A percentile compares a stretch with the other conserved stretches of the same genome.
Evolutionary conservation across 2,329 filamentous ascomycete genomes (phyloP).

Genomic region (Dothistroma pini): DNA sequence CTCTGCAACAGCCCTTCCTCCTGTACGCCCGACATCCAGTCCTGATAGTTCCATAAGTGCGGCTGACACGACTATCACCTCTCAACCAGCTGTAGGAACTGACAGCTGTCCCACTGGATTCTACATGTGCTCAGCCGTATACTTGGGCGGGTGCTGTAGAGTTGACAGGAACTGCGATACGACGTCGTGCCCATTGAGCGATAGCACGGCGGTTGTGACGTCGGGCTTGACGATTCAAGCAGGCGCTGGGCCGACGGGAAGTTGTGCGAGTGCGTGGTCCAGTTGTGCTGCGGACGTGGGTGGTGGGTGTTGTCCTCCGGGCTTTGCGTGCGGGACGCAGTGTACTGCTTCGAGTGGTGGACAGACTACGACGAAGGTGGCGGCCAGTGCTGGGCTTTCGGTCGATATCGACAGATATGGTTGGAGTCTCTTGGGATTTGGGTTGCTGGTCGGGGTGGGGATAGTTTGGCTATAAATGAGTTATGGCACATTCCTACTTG

Average conservation of each 20-base stretch:
- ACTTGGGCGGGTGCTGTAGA: conserved; percentile 80
- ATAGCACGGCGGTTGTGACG: conserved; percentile 61
- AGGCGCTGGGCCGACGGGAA: conserved; percentile 32
- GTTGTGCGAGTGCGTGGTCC: conserved; percentile 78
- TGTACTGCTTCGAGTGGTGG: conserved; percentile 58
- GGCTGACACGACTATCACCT: conserved; percentile 23
- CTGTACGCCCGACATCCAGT: conserved; percentile 41
- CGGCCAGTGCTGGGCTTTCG: conserved; percentile 36
- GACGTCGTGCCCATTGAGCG: conserved; percentile 66
- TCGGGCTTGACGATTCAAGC: conserved; percentile 65
- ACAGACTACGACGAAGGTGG: conserved; percentile 53
- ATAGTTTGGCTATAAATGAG: conserved; percentile 33
- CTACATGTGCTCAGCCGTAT: conserved; percentile 82
- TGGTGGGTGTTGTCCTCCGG: conserved; percentile 79
- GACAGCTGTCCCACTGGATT: conserved; percentile 79
- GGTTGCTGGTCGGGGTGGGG: conserved; percentile 34
- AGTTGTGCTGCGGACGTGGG: conserved; percentile 62
- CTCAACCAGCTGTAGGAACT: conserved; percentile 28
- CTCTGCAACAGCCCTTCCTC: conserved; percentile 38
- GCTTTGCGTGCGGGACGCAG: conserved; percentile 64
- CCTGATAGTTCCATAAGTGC: conserved; percentile 17
- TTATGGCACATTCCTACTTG: not conserved
- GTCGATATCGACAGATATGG: conserved; percentile 27
- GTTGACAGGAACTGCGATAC: conserved; percentile 81
- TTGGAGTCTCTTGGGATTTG: conserved; percentile 33